Base-by-base conservation (phyloP, 257 asterid species). In the Jacaranda mimosifolia region DNA sequence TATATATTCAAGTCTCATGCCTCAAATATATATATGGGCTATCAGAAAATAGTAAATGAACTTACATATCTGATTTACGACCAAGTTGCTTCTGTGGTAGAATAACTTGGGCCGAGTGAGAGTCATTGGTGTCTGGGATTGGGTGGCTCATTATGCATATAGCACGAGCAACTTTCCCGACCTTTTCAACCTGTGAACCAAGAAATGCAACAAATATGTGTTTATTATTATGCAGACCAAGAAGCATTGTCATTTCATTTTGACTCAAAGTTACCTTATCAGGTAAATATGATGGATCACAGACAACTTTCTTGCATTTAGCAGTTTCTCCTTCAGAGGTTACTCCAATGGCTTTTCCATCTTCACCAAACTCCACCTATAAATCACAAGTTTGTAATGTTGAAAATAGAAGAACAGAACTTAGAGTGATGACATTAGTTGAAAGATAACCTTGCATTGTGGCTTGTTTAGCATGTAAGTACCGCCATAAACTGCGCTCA, bases 251-350 rank as follows among this genome's bases (percentile, higher is more conserved):
- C 49, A 11, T 39, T 62, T 39, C 4, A 35, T 39, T 63, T 43
- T 13, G 35, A 6, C n/a, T 55, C 35, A 9, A 75, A 75, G 35
- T 70, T 80, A 92, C 99, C 97, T 93, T 95, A 63, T 91, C 96
- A 62, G 94, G 85, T 81, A 91, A 84, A 75, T 95, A 93, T 9
- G 97, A 93, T 38, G 99, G 98, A 86, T 90, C 98, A 57, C 97
- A 95, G 77, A 95, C 99, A 69, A 95, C 96, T 84, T 91, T 95
- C 93, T 91, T 91, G 92, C 99, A 91, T 80, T 91, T 95, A 6
- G 99, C 99, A 63, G 99, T 95, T 88, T 95, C 98, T 85, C 97
- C 99, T 88, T 93, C 99, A 38, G 99, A 95, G 38, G 99, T 91
- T 80, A 93, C 98, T 69, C 99, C 98, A 55, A 71, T 68, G 36